Percentiles rank a stretch among this genome's conserved stretches.
Conservation (phyloP, 371 early-diverging fungal species). For the Mortierella sp. region DNA sequence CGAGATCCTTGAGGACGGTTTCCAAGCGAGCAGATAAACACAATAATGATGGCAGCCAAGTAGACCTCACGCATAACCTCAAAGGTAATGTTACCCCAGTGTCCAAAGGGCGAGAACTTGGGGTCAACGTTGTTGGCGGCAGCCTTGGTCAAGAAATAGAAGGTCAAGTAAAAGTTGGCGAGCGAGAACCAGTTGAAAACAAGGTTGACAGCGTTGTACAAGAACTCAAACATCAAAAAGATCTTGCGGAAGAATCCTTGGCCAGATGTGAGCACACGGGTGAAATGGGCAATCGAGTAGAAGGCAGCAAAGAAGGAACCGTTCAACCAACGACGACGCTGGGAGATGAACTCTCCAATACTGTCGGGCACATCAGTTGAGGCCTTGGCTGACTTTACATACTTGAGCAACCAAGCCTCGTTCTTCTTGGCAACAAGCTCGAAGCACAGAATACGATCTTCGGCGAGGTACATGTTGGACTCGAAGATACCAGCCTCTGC, state of each 20-base stretch:
- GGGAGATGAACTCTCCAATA: slow-evolving; percentile 75
- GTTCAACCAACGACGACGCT: slow-evolving; percentile 81
- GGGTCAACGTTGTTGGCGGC: slow-evolving; percentile 54
- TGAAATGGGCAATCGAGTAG: slow-evolving; percentile 74
- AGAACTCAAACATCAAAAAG: slow-evolving; percentile 75
- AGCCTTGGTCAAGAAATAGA: slow-evolving; percentile 44
- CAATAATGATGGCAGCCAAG: slow-evolving; percentile 70
- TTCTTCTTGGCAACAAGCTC: slow-evolving; percentile 78
- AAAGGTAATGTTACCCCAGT: slow-evolving; percentile 59
- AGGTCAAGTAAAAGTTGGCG: slow-evolving; percentile 48
- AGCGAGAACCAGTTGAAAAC: slow-evolving; percentile 86
- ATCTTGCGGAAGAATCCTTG: slow-evolving; percentile 80
- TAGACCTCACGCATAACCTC: slow-evolving; percentile 71
- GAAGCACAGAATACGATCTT: slow-evolving; percentile 82
- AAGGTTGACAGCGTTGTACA: slow-evolving; percentile 79
- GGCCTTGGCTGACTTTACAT: slow-evolving; percentile 76
- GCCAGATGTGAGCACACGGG: slow-evolving; percentile 76
- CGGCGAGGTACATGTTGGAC: slow-evolving; percentile 85
- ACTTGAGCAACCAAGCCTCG: slow-evolving; percentile 73
- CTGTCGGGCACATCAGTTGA: slow-evolving; percentile 79
- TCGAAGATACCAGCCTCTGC: slow-evolving; percentile 65
- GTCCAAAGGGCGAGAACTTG: slow-evolving; percentile 56
- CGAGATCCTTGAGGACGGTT: slow-evolving; percentile 82
- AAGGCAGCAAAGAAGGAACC: slow-evolving; percentile 81
- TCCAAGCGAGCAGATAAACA: slow-evolving; percentile 83